These are phyloP conservation scores for Diaporthe citrichinensis DNA, from an alignment of 2,329 filamentous ascomycete genomes.

Conservation along the genomic window DNA sequence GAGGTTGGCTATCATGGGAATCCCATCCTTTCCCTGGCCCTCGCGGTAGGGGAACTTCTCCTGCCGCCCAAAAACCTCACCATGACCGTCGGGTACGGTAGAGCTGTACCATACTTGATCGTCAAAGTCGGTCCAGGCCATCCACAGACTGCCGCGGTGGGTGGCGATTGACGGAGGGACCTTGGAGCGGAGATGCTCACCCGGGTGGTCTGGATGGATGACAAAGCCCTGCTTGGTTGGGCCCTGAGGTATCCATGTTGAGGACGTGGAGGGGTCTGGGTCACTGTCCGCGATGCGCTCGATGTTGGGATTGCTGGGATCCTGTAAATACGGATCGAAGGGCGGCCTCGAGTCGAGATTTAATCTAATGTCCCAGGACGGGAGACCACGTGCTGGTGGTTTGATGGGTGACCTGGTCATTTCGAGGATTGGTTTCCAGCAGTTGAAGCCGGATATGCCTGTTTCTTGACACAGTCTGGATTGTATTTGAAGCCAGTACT, in stretches of 20 bases:
- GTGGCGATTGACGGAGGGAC: slow-evolving; percentile 52
- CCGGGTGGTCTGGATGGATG: slow-evolving; percentile 41
- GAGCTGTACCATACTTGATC: slow-evolving; percentile 51
- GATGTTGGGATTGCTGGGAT: background rate
- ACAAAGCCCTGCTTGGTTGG: slow-evolving; percentile 47
- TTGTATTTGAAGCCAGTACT: background rate
- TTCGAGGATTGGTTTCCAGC: background rate
- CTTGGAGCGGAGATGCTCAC: slow-evolving; percentile 49
- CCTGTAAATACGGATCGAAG: slow-evolving; percentile 8
- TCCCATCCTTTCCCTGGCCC: slow-evolving; percentile 43
- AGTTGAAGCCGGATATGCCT: too few relatives aligned
- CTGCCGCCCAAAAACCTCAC: slow-evolving; percentile 47
- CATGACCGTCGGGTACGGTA: slow-evolving; percentile 46
- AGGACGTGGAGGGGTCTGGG: slow-evolving; percentile 5
- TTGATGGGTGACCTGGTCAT: background rate
- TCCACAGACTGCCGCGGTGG: slow-evolving; percentile 54
- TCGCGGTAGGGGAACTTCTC: slow-evolving; percentile 46
- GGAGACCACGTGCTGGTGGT: background rate
- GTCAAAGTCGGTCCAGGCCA: slow-evolving; percentile 50
- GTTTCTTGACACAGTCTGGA: background rate
- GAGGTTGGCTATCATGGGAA: slow-evolving; percentile 52
- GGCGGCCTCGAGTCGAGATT: slow-evolving; percentile 14
- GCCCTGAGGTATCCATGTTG: slow-evolving; percentile 51
- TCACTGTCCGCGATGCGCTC: background rate
- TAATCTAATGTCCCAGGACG: slow-evolving; percentile 2